These are phyloP conservation scores for Penicillium sp. DNA, from an alignment of 2,329 filamentous ascomycete species.

Conservation along the genomic window DNA sequence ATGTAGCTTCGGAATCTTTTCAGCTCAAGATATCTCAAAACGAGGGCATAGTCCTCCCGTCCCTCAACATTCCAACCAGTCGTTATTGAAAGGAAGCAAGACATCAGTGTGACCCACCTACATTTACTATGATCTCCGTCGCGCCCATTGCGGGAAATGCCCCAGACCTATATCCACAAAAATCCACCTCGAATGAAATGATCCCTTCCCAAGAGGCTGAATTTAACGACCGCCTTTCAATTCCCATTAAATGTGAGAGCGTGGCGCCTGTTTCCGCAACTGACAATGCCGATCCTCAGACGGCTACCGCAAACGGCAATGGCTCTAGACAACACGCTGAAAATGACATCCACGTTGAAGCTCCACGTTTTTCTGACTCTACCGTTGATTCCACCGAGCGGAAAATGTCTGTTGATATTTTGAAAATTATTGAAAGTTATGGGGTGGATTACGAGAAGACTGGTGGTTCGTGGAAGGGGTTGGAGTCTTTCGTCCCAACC, in stretches of 20 bases:
- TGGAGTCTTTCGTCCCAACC: conserved; percentile 29
- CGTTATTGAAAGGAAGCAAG: background rate
- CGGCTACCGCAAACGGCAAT: conserved; percentile 22
- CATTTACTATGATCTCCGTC: conserved; percentile 24
- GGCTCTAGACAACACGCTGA: conserved; percentile 7
- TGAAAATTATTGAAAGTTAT: conserved; percentile 32
- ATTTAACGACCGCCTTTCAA: background rate
- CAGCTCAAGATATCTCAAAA: background rate
- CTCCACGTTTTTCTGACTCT: background rate
- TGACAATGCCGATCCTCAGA: conserved; percentile 10
- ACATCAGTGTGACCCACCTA: conserved; percentile 4
- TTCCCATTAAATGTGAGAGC: background rate
- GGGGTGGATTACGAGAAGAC: conserved; percentile 32
- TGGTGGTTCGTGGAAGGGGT: conserved; percentile 30
- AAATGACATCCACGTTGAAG: conserved; percentile 7
- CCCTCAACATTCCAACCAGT: background rate
- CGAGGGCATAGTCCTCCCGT: background rate
- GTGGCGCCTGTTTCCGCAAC: conserved; percentile 6
- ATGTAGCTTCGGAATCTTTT: background rate
- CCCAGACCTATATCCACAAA: conserved; percentile 10
- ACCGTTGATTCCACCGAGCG: conserved; percentile 3
- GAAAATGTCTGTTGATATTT: conserved; percentile 21
- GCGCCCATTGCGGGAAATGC: conserved; percentile 16
- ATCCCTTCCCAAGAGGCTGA: background rate
- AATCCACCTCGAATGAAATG: conserved; percentile 11